Base-by-base conservation (phyloP, 2,329 filamentous ascomycete species). In the Phoma sp. region DNA sequence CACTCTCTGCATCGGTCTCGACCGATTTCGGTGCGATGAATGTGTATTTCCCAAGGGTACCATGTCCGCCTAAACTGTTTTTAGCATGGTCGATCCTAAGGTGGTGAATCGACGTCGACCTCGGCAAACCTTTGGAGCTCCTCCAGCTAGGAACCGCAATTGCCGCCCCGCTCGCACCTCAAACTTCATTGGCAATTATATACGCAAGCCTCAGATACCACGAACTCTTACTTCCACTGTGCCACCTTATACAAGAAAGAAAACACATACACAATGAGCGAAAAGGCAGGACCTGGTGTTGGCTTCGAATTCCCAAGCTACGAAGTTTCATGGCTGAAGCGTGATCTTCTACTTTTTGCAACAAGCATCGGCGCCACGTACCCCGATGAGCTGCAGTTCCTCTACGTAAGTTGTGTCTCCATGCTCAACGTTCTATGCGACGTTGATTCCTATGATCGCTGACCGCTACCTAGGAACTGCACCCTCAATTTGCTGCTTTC, bases 311-410 rank as follows among this genome's bases (percentile, higher is more conserved):
- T 89, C 74, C 90, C 91, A 53, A 76, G 84, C 42, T 80, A 85
- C 69, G 84, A 88, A 70, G 91, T 96, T 9, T 84, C 88, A 66
- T 97, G 92, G 93, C 77, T 90, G 67, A 92, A 93, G 83, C 86
- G 93, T 62, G 93, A 97, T 80, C 86, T 88, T 32, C 82, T 97
- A 58, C 86, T 98, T 58, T 97, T 97, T 75, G 92, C 93, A 65
- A 89, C 89, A 76, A 93, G 89, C 78, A 93, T 97, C 73, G 93
- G 93, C 52, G 87, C 83, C 71, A 93, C 86, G 10, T 70, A 71
- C 33, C 83, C 83, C n/a, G 87, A 96, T 66, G 93, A 97, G 81
- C 85, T 96, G 69, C 91, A 96, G 73, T 96, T 93, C 73, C 87
- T 96, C 78, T 97, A 92, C 68, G 91, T 95, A 82, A 56, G 84